A percentile compares a stretch with the other conserved stretches of the same genome.
Conservation (phyloP, 2,329 filamentous ascomycete species). For the Tolypocladium sp. region DNA sequence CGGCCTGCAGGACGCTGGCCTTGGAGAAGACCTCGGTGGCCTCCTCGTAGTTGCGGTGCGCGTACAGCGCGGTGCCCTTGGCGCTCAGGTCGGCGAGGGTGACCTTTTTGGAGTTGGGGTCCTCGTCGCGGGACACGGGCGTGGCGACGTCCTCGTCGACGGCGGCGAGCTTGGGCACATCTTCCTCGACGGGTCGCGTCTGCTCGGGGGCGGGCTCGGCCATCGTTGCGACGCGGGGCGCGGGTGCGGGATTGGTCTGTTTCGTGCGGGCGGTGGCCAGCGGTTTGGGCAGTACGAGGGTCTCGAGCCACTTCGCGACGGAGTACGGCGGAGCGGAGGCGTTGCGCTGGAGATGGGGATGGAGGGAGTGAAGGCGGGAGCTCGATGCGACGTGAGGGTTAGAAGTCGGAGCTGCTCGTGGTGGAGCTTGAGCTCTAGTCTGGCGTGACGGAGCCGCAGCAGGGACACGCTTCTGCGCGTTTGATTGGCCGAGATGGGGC, state of each 20-base stretch:
- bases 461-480: neutral
- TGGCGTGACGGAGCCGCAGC: neutral
- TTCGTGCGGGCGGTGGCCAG: neutral
- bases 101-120: conserved; percentile 44
- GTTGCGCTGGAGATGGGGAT: neutral
- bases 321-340: neutral
- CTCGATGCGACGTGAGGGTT: neutral
- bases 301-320: neutral
- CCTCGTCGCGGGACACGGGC: conserved; percentile 27
- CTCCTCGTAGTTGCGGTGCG: conserved; percentile 77
- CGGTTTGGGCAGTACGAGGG: neutral
- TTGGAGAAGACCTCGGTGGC: conserved; percentile 82
- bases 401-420: neutral
- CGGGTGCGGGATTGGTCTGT: neutral
- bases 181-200: neutral
- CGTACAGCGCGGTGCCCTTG: conserved; percentile 76
- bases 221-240: neutral
- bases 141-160: conserved; percentile 10
- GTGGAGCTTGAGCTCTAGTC: neutral
- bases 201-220: neutral
- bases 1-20: conserved; percentile 82
- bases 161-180: conserved; percentile 3
- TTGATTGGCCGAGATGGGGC: neutral
- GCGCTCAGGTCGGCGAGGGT: conserved; percentile 70
- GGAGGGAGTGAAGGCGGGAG: neutral